Percentiles rank a stretch among this genome's conserved stretches.
Conservation (phyloP, 2,329 filamentous ascomycete genomes). For the Cladorrhinum sp. region DNA sequence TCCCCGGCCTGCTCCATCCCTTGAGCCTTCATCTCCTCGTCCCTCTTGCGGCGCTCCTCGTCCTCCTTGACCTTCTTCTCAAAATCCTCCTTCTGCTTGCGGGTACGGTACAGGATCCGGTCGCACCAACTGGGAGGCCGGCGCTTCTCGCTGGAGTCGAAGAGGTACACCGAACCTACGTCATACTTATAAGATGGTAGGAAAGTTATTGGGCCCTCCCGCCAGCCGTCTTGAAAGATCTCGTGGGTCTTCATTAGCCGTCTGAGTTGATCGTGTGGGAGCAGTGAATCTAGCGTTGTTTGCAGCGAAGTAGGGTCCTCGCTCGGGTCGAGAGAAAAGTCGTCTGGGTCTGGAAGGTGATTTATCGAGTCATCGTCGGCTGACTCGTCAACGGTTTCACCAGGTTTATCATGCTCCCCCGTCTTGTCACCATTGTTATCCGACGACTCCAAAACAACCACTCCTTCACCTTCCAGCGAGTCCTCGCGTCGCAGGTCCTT, state of each 20-base stretch:
- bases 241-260: conserved; percentile 72
- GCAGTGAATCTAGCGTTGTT: conserved; percentile 79
- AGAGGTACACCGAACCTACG: conserved; percentile 84
- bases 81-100: conserved; percentile 64
- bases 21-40: conserved; percentile 80
- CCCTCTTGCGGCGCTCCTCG: conserved; percentile 64
- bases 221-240: conserved; percentile 87
- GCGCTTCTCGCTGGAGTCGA: conserved; percentile 93
- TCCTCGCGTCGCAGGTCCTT: conserved; percentile 33
- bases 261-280: conserved; percentile 85
- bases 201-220: conserved; percentile 83
- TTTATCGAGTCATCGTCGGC: conserved; percentile 38
- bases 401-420: conserved; percentile 35
- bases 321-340: conserved; percentile 63
- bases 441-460: conserved; percentile 45
- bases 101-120: conserved; percentile 81
- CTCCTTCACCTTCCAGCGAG: conserved; percentile 45
- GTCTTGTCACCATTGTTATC: conserved; percentile 47
- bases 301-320: conserved; percentile 83
- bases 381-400: conserved; percentile 24
- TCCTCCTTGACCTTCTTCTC: conserved; percentile 62
- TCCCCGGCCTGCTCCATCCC: conserved; percentile 71
- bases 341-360: conserved; percentile 59
- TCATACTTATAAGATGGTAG: conserved; percentile 98
- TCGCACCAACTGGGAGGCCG: conserved; percentile 96